Base-by-base conservation (phyloP, 2,329 filamentous ascomycete species). In the Penicillium glabrum region DNA sequence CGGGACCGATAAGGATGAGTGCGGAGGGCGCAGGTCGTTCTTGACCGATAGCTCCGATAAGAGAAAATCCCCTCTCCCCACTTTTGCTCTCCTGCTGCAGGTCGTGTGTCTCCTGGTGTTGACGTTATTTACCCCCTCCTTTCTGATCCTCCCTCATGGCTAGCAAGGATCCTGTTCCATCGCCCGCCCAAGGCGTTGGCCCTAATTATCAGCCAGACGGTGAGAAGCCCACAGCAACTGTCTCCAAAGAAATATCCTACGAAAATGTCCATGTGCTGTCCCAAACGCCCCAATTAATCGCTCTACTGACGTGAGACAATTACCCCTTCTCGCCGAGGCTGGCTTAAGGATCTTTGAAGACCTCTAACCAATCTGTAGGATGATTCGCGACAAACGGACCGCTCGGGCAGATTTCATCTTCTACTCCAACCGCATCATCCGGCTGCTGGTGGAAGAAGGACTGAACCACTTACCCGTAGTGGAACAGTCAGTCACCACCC, bases 401-500 rank as follows among this genome's bases (percentile, higher is more conserved):
- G 86, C 89, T 55, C 89, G 95, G 57, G 95, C 92, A 61, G 95
- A 99, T 76, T 99, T 99, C 75, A 97, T 99, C 72, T 99, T 99
- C 79, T 96, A 98, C 80, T 96, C 93, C 44, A 99, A 99, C 78
- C 87, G 95, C 58, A 98, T 99, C 74, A 98, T 98, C 74, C 91
- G 95, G 31, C 83, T 99, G 43, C 84, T 99, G 7, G 95, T 99
- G 41, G 95, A 99, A 77, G 95, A 99, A 78, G 95, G 95, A 4
- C 82, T 99, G 53, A 99, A 99, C 76, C 95, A 99, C 75, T 84
- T 99, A 43, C 95, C 95, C 1, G 91, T 96, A 19, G 87, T 96
- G 51, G 89, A 91, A 71, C 91, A 96, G 69, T 87, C 88, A 29
- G 89, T 99, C 69, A 96, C 89, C 43, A 98, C 95, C 7, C 95